phyloP scores from a whole-genome alignment of 2,329 filamentous ascomycete genomes.

The Emmonsiellopsis sp. region DNA sequence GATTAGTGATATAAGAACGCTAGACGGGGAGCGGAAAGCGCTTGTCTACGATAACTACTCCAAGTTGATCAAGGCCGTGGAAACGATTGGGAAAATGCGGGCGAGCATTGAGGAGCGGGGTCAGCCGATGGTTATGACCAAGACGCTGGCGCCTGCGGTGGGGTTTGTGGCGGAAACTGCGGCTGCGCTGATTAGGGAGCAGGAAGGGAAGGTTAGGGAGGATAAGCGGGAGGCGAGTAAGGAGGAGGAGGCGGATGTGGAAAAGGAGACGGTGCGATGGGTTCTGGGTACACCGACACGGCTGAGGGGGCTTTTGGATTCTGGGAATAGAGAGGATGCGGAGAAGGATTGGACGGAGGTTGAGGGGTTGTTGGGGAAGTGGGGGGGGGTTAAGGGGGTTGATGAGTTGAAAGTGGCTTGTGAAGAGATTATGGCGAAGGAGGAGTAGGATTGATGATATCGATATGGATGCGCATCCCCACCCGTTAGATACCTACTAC shows the following conservation, averaged over 20 bases:
- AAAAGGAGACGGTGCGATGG: constrained; percentile 39
- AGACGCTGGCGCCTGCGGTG: constrained; percentile 34
- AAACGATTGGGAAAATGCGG: constrained; percentile 72
- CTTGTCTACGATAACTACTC: constrained; percentile 98
- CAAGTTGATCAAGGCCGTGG: constrained; percentile 91
- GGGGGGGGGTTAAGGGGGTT: constrained; percentile 37
- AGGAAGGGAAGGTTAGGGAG: constrained; percentile 23
- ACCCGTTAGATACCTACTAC: no score
- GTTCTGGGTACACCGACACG: constrained; percentile 33
- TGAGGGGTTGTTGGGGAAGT: constrained; percentile 29
- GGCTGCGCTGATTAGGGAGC: constrained; percentile 29
- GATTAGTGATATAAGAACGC: constrained; percentile 66
- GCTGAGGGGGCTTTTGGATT: constrained; percentile 28
- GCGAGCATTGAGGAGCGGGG: constrained; percentile 39
- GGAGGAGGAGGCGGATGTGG: constrained; percentile 14
- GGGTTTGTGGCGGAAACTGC: constrained; percentile 38
- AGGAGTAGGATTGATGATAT: constrained; percentile 3
- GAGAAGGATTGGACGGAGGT: constrained; percentile 36
- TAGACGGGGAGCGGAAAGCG: constrained; percentile 94
- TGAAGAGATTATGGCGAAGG: constrained; percentile 27
- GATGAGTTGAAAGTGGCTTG: constrained; percentile 31
- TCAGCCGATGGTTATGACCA: constrained; percentile 38
- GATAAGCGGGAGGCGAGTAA: constrained; percentile 17
- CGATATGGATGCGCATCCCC: neutral
- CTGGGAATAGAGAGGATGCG: constrained; percentile 32